Base-by-base conservation (phyloP, 371 early-diverging fungal genomes). In the Phascolomyces articulosus region DNA sequence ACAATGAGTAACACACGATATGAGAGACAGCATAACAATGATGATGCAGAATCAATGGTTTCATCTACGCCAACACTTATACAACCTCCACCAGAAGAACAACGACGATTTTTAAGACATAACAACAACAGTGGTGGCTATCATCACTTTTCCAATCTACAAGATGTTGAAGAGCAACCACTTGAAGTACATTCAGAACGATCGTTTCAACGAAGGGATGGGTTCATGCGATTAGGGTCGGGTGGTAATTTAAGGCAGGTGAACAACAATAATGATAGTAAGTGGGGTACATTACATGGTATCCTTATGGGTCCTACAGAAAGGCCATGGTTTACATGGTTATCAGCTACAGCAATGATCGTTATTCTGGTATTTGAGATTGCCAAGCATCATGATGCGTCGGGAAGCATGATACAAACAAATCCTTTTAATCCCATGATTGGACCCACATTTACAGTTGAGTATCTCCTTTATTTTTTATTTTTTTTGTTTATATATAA, bases 341-440 rank as follows among this genome's bases (percentile, higher is more conserved):
- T 75, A 13, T 78, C 84, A 11, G 79, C 84, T 13, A 60, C 78
- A 0, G 67, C 66, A 6, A 88, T 88, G 78, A 51, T 83, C 11
- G 78, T 68, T 23, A 68, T 85, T 13, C 65, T 87, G 18, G 64
- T 87, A 40, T 80, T 78, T 62, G 87, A 84, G 66, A 69, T 87
- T 66, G 77, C 82, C 2, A 71, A 65, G 23, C 81, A 80, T 47
- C 65, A 80, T n/a, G 74, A 84, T 38, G 40, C 82, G 29, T 85
- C 86, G n/a, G 80, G 85, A 10, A 66, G 70, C 23, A 48, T 84
- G 21, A 82, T 87, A 38, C 65, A 83, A 67, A 82, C 84, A 0
- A 68, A 61, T 23, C 85, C 87, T 4, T 83, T 87, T 51, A 88
- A 87, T 58, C 80, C 77, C 4, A 85, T 89, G 85, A 84, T 88